These are phyloP conservation scores for Lunularia cruciata DNA, from an alignment of 225 moss, liverwort and hornwort genomes.

Conservation along the genomic window DNA sequence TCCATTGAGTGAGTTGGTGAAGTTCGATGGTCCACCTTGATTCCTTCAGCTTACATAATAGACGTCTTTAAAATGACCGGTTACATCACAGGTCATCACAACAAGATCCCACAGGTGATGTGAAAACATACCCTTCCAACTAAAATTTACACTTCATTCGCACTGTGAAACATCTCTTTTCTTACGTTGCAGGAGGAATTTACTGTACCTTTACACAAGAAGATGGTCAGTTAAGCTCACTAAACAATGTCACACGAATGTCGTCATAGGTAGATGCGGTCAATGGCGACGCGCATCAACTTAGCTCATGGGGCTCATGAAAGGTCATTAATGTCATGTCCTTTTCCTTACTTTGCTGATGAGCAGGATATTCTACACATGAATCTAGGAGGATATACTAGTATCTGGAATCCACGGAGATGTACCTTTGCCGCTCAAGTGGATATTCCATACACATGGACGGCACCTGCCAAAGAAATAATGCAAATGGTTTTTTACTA, in stretches of 20 bases:
- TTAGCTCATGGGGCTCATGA: constrained; percentile 1
- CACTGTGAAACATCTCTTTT: too few relatives aligned
- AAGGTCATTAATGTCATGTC: neutral
- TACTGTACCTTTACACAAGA: too few relatives aligned
- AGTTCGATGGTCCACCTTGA: too few relatives aligned
- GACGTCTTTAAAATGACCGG: too few relatives aligned
- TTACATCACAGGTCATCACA: too few relatives aligned
- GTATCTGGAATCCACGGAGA: neutral
- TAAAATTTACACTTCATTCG: too few relatives aligned
- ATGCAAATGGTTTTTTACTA: neutral
- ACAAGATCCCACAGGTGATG: too few relatives aligned
- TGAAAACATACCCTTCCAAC: too few relatives aligned
- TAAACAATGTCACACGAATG: neutral
- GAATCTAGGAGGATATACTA: constrained; percentile 6
- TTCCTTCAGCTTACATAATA: too few relatives aligned
- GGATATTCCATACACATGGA: constrained; percentile 4
- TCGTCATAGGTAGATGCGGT: constrained; percentile 2
- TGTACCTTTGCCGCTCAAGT: constrained; percentile 3
- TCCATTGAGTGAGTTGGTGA: too few relatives aligned
- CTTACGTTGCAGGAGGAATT: too few relatives aligned
- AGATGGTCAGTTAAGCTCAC: neutral
- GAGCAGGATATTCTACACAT: constrained; percentile 10
- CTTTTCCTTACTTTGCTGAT: neutral
- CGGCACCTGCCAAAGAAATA: neutral
- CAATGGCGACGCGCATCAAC: neutral